Evolutionary conservation across 371 early-diverging fungal species (phyloP).

Genomic region (Mycotypha africana): DNA sequence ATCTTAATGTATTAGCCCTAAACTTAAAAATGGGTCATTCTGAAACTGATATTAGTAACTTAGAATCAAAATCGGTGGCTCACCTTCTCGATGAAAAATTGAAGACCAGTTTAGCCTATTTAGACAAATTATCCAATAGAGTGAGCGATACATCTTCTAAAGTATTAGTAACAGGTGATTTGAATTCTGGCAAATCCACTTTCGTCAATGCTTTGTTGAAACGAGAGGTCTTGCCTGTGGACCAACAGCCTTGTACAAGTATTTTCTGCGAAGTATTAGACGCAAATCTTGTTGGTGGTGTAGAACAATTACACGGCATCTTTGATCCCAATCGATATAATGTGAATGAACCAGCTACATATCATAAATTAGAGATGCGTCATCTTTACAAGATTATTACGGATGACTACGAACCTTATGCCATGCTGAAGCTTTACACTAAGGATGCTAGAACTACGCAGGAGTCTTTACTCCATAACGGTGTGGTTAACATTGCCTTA

Average conservation of each 20-base stretch:
- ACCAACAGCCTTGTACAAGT: slow-evolving; percentile 97
- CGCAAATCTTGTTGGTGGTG: slow-evolving; percentile 69
- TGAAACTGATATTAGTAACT: slow-evolving; percentile 40
- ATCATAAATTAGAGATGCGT: slow-evolving; percentile 58
- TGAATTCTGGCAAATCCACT: slow-evolving; percentile 96
- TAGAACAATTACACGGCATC: slow-evolving; percentile 91
- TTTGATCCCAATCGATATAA: slow-evolving; percentile 52
- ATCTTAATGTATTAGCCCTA: slow-evolving; percentile 59
- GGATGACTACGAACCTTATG: slow-evolving; percentile 63
- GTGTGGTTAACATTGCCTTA: slow-evolving; percentile 88
- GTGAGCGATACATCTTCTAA: slow-evolving; percentile 88
- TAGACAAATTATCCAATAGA: slow-evolving; percentile 75
- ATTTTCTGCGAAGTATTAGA: slow-evolving; percentile 92
- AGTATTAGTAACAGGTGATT: slow-evolving; percentile 95
- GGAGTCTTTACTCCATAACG: slow-evolving; percentile 84
- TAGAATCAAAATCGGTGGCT: slow-evolving; percentile 66
- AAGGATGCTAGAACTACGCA: slow-evolving; percentile 55
- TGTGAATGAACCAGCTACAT: slow-evolving; percentile 67
- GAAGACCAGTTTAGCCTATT: slow-evolving; percentile 62
- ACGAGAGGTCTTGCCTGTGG: slow-evolving; percentile 82
- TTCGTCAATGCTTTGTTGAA: slow-evolving; percentile 94
- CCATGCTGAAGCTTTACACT: slow-evolving; percentile 88
- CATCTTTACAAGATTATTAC: slow-evolving; percentile 57
- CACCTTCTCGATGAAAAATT: slow-evolving; percentile 65
- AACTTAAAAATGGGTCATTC: slow-evolving; percentile 62